Base-by-base conservation (phyloP, 306 rosid genomes). In the Canavalia gladiata region DNA sequence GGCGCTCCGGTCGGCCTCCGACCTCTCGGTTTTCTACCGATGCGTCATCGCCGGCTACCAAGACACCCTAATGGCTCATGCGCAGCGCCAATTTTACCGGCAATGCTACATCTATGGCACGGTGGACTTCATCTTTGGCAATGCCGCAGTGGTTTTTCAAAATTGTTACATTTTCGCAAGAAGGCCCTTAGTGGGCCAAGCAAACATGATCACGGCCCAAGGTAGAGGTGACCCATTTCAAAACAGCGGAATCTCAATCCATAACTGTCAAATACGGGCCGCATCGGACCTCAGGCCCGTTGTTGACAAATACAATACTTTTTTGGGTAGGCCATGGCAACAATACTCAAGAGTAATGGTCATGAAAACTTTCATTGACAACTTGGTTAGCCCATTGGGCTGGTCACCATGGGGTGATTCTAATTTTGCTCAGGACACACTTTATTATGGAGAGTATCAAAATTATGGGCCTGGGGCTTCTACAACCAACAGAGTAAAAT, bases 11-110 rank as follows among this genome's bases (percentile, higher is more conserved):
- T 94, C 98, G 0, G 77, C 97, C 39, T 92, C 98, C 0, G 98
- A 94, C 72, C 94, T 94, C 59, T 89, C 98, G 0, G 92, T 94
- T 8, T 94, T 94, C 87, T 91, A 87, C 76, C 87, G 91, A 0
- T 94, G 98, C 3, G 71, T 75, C 82, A 82, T 94, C n/a, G 8
- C 54, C 0, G 98, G 98, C 1, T 92, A 90, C 76, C 98, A 94
- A 92, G 98, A 94, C 90, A 94, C 97, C 0, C 92, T 94, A 7
- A 87, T 94, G 92, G 92, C 84, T 51, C 94, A 92, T 6, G 93
- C 98, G 1, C 98, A 94, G 4, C 88, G 98, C 6, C 98, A 94
- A 82, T 94, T 92, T 75, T 94, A 90, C 56, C 80, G 86, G 57
- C 87, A 85, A 66, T 91, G 98, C 8, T 89, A 87, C 84, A 85